Percentiles rank a stretch among this genome's conserved stretches.
Evolutionary conservation across 2,329 filamentous ascomycete species (phyloP).

Genomic region (Beauveria varroae): DNA sequence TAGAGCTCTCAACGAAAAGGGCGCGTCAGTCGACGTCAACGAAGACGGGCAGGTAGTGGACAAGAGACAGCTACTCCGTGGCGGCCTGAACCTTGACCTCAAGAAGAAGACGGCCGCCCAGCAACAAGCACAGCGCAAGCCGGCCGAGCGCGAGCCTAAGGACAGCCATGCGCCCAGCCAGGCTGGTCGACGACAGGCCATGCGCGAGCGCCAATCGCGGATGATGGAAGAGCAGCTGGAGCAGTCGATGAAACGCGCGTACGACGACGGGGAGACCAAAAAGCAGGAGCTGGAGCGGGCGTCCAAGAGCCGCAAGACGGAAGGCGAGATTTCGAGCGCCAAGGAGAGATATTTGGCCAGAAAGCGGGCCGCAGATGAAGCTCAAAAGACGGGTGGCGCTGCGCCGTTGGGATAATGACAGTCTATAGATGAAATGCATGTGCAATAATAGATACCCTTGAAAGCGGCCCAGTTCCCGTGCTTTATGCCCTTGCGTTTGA

Average conservation of each 20-base stretch:
- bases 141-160: slow-evolving; percentile 23
- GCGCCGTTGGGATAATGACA: slow-evolving; percentile 15
- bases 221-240: slow-evolving; percentile 76
- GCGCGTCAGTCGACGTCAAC: slow-evolving; percentile 59
- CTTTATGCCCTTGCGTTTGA: neutral
- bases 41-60: slow-evolving; percentile 80
- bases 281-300: slow-evolving; percentile 54
- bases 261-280: slow-evolving; percentile 62
- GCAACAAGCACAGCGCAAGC: slow-evolving; percentile 19
- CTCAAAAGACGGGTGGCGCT: slow-evolving; percentile 42
- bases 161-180: slow-evolving; percentile 31
- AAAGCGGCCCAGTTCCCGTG: neutral
- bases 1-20: slow-evolving; percentile 56
- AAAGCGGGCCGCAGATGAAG: slow-evolving; percentile 67
- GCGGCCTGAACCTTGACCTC: slow-evolving; percentile 65
- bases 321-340: slow-evolving; percentile 66
- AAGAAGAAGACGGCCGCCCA: slow-evolving; percentile 46
- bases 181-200: slow-evolving; percentile 52
- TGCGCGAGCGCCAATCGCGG: slow-evolving; percentile 66
- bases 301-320: slow-evolving; percentile 71
- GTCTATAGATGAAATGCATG: neutral
- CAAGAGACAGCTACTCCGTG: slow-evolving; percentile 69
- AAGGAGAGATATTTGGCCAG: slow-evolving; percentile 73
- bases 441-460: slow-evolving; percentile 23
- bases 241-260: slow-evolving; percentile 61